phyloP scores from a whole-genome alignment of 2,329 filamentous ascomycete genomes.

The Thyridium curvatum region DNA sequence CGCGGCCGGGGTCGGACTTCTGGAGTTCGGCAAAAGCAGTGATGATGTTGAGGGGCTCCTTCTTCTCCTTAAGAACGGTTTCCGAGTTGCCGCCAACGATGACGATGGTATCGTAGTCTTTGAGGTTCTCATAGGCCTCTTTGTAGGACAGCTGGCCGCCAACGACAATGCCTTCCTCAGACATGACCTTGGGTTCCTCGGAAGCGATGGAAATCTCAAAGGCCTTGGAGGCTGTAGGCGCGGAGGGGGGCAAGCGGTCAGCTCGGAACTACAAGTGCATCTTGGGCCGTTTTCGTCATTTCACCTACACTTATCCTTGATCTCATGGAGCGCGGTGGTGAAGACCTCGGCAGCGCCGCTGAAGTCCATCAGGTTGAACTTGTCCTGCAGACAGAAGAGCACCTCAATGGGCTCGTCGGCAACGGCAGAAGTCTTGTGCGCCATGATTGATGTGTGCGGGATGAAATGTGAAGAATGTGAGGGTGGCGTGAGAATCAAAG shows the following conservation, averaged over 20 bases:
- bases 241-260: background rate
- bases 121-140: conserved; percentile 66
- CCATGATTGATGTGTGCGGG: conserved; percentile 40
- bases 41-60: conserved; percentile 66
- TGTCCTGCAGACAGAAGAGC: conserved; percentile 53
- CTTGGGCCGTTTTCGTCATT: background rate
- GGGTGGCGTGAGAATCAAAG: background rate
- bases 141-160: conserved; percentile 72
- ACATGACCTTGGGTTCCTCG: conserved; percentile 47
- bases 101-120: conserved; percentile 75
- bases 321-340: conserved; percentile 42
- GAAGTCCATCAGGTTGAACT: conserved; percentile 55
- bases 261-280: too few species aligned
- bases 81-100: conserved; percentile 67
- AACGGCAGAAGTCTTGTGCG: conserved; percentile 51
- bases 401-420: conserved; percentile 51
- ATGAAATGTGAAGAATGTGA: background rate
- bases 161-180: conserved; percentile 60
- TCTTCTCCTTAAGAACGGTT: conserved; percentile 58
- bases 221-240: conserved; percentile 41
- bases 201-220: conserved; percentile 53
- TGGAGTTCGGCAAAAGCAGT: conserved; percentile 72
- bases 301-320: conserved; percentile 44
- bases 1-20: conserved; percentile 69
- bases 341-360: conserved; percentile 49